Base-by-base conservation (phyloP, 768 basidiomycete genomes). In the Clathrus columnatus region DNA sequence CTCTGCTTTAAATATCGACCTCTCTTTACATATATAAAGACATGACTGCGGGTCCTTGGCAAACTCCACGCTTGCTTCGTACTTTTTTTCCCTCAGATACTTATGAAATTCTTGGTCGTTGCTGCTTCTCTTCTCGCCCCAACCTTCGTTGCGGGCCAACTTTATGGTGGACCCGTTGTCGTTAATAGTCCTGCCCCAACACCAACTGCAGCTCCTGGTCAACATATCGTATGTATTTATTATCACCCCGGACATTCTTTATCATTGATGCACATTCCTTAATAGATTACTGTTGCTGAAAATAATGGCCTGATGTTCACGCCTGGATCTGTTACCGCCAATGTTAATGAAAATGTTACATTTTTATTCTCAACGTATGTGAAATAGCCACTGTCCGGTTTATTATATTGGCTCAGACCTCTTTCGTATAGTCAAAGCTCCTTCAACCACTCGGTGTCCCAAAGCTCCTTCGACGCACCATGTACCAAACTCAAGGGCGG, bases 361-460 rank as follows among this genome's bases (percentile, higher is more conserved):
- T 43, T 48, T 26, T 6, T 23, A 18, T 57, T 57, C 51, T 23
- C 21, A 11, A 23, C 7, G 51, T 53, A 43, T 44, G 51, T 44
- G 16, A 23, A 8, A n/a, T 30, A 20, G n/a, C 6, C 16, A 36
- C 29, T 42, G 10, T 28, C 48, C 10, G 8, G n/a, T n/a, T n/a
- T 36, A 36, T 11, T 36, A 36, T 11, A 36, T 8, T 36, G 36
- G n/a, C 36, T 36, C 14, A 4, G n/a, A 14, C 2, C 36, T 36
- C 36, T 36, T 8, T 36, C 10, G 30, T 14, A 18, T 17, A 23
- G 16, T 24, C 30, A 5, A 42, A 75, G 71, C 23, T 75, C 77
- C 1, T 76, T 77, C 56, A 78, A 78, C 64, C 79, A 82, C 67
- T 70, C 70, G 28, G 70, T 83, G 23, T 77, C 77, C 4, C 79